Percentiles rank a stretch among this genome's conserved stretches.
Evolutionary conservation across 2,329 filamentous ascomycete genomes (phyloP).

Genomic region (Alternaria sp.): DNA sequence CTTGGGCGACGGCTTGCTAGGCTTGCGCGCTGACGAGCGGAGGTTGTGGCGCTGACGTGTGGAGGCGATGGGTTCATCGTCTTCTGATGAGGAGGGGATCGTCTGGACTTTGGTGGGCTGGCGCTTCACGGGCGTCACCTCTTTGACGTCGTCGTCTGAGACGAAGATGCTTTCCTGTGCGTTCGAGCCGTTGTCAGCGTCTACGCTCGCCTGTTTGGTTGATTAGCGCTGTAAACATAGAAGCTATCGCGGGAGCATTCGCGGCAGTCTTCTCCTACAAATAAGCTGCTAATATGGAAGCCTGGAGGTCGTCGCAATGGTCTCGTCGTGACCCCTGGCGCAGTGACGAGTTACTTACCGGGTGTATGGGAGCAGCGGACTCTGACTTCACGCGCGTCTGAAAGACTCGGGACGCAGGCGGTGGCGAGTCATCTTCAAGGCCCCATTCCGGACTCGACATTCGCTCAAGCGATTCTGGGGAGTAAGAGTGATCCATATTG

Average conservation of each 20-base stretch:
- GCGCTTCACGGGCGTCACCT: not conserved
- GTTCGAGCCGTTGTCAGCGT: not conserved
- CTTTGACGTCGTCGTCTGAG: not conserved
- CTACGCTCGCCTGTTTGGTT: not conserved
- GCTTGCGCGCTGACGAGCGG: not conserved
- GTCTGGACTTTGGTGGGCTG: not conserved
- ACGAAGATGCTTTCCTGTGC: not conserved
- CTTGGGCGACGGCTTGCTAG: constrained; percentile 4
- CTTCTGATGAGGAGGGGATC: not conserved
- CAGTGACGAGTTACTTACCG: not conserved
- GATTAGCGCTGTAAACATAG: not conserved
- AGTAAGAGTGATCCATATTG: not conserved
- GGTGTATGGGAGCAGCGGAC: rapidly evolving
- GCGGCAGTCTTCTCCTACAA: not conserved
- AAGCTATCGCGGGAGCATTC: not conserved
- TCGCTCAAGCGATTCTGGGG: not conserved
- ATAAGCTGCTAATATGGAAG: not conserved
- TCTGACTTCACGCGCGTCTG: not conserved
- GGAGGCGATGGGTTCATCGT: not conserved
- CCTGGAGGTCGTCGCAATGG: not conserved
- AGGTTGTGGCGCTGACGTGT: not conserved
- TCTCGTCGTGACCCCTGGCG: not conserved
- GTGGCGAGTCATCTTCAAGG: not conserved
- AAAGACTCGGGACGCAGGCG: not conserved
- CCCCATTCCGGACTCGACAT: not conserved